Evolutionary conservation across 495 filamentous ascomycete genomes (phyloP).

Genomic region (Neurospora africana): DNA sequence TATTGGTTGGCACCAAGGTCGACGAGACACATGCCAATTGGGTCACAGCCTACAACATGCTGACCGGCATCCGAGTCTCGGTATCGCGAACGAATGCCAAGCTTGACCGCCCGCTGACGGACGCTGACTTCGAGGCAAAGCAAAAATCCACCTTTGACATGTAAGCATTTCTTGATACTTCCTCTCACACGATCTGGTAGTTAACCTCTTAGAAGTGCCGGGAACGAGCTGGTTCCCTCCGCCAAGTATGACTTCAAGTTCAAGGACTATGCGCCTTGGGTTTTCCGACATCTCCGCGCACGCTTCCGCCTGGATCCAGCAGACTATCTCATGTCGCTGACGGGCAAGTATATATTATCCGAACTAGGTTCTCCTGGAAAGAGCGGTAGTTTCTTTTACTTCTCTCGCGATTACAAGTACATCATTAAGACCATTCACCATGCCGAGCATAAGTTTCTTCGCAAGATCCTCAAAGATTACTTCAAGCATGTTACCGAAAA

Average conservation of each 20-base stretch:
- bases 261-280: slow-evolving; percentile 99
- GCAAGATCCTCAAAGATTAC: slow-evolving; percentile 87
- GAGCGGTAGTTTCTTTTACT: slow-evolving; percentile 99
- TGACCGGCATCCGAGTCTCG: slow-evolving; percentile 94
- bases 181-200: neutral
- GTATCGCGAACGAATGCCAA: slow-evolving; percentile 97
- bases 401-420: slow-evolving; percentile 99
- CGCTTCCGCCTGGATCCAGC: slow-evolving; percentile 90
- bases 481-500: slow-evolving; percentile 88
- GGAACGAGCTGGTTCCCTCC: slow-evolving; percentile 92
- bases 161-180: slow-evolving; percentile 17
- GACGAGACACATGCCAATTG: slow-evolving; percentile 97
- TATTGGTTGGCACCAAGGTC: slow-evolving; percentile 95
- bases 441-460: slow-evolving; percentile 86
- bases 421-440: slow-evolving; percentile 99
- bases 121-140: slow-evolving; percentile 80
- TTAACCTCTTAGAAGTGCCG: slow-evolving; percentile 48
- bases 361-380: slow-evolving; percentile 96
- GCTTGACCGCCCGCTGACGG: slow-evolving; percentile 75
- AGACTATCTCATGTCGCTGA: slow-evolving; percentile 96
- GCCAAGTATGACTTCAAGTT: slow-evolving; percentile 99
- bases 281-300: slow-evolving; percentile 85
- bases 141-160: slow-evolving; percentile 99
- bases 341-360: slow-evolving; percentile 96
- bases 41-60: slow-evolving; percentile 98